Conservation (phyloP, 192 early-diverging fungal species). For the Coemansia sp. region DNA sequence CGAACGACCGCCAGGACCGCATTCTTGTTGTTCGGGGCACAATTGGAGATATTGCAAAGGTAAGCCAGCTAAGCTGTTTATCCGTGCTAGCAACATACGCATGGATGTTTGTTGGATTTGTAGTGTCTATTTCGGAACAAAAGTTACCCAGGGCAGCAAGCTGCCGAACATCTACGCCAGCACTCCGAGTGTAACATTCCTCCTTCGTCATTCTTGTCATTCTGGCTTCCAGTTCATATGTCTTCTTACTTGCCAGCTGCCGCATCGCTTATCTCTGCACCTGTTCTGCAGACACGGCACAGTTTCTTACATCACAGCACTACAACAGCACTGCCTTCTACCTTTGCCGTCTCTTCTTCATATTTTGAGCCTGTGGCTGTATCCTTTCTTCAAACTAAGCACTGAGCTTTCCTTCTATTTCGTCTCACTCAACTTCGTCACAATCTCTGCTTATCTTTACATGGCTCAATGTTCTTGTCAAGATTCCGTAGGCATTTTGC, state of each 20-base stretch:
- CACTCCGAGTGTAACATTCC: too few species aligned
- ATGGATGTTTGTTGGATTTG: background rate
- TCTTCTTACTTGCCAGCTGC: too few species aligned
- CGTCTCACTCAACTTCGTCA: constrained; percentile 10
- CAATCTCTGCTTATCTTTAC: background rate
- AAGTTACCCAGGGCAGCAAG: too few species aligned
- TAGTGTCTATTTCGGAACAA: background rate
- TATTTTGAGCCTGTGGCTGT: constrained; percentile 3
- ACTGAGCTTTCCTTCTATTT: constrained; percentile 5
- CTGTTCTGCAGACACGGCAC: too few species aligned
- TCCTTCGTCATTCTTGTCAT: too few species aligned
- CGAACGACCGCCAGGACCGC: constrained; percentile 53
- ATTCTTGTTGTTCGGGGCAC: constrained; percentile 45
- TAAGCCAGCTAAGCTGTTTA: constrained; percentile 15
- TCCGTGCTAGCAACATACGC: background rate
- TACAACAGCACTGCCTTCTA: too few species aligned
- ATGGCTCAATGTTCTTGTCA: too few species aligned
- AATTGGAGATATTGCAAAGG: constrained; percentile 39
- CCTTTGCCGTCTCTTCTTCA: constrained; percentile 1
- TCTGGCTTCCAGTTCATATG: too few species aligned
- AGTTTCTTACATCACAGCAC: too few species aligned
- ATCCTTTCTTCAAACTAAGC: background rate
- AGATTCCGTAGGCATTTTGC: constrained; percentile 40
- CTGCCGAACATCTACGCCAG: too few species aligned
- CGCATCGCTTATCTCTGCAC: too few species aligned